Evolutionary conservation across 768 basidiomycete genomes (phyloP), one percentile per base, ranked within the genome.

Genomic region (Pleurotus ostreatus): DNA sequence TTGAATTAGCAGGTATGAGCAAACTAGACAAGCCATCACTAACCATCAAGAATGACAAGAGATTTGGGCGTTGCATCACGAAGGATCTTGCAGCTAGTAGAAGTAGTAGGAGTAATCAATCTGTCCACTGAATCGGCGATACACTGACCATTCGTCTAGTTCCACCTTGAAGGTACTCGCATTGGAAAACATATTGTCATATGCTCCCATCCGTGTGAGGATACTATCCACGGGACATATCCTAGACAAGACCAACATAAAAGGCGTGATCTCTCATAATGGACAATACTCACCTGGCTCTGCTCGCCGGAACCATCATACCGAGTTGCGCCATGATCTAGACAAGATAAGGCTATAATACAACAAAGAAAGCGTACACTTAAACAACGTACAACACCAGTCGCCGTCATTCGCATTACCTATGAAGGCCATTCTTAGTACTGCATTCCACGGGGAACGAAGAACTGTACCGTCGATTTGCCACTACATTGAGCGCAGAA

Each of bases 131-230:
- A 22, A 20, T 5, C 23, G 7, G 25, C 40, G 38, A 37, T 18
- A 25, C 12, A 60, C 70, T 41, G 62, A 94, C 93, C 93, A 93
- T 81, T 99, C 97, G 67, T 98, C 97, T 56, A 99, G 76, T 68
- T 99, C 97, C 18, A 99, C 97, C 68, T 98, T 97, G 82, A 98
- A 99, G 0, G 96, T 98, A 70, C 92, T 94, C 1, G 94, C 83
- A 62, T 92, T 86, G 2, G 90, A 87, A 70, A 94, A 95, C 89
- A 96, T 94, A 66, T 94, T 94, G 65, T 98, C 96, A 67, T 98
- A 97, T 2, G 97, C 97, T 8, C 97, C 97, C 97, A 98, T 98
- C 22, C 96, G 86, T 2, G 97, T 98, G 57, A 93, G 81, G 60
- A 99, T 97, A 11, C 87, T 76, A 66, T 99, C 95, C 2, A 97